Base-by-base conservation (phyloP, 75 land plant species). In the Ceratopteris richardii region DNA sequence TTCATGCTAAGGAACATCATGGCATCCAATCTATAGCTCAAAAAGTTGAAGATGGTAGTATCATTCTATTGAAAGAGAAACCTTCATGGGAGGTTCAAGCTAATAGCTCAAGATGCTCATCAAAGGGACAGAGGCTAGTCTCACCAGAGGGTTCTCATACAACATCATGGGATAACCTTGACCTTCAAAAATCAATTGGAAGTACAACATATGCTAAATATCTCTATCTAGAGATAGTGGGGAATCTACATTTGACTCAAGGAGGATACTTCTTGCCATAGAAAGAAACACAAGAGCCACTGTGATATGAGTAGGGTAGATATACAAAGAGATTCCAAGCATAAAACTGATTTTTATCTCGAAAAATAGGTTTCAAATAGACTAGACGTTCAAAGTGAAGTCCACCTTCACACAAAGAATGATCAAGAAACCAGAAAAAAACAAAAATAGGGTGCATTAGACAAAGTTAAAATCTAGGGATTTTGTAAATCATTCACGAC, bases 81-180 rank as follows among this genome's bases (percentile, higher is more conserved):
- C 9, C 9, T 9, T 33, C 37, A 33, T 9, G 37, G 54, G 54
- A 52, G 18, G 16, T 52, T 22, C 54, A 26, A 52, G 16, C 29
- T 26, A 28, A 52, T 21, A 52, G 54, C 25, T 23, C 54, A 24
- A 28, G 14, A 26, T 52, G 16, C 28, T 52, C 28, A 52, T 52
- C 54, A 13, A 52, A 52, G 29, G 54, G 27, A n/a, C 54, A 52
- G 23, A 52, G 54, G 25, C 29, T 52, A 28, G 54, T 26, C 13
- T 52, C 54, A 1, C 54, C 54, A 4, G 54, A 52, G 28, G 54
- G 54, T 23, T 52, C 54, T 23, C 25, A 52, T 3, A 52, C 54
- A 52, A 28, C 54, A 11, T 52, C 54, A 4, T 23, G 54, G 54
- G 54, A 52, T 52, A 23, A 52, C 5, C 7, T 1, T 52, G 54